Evolutionary conservation across 2,329 filamentous ascomycete genomes (phyloP).

Genomic region (Aureobasidium sp.): DNA sequence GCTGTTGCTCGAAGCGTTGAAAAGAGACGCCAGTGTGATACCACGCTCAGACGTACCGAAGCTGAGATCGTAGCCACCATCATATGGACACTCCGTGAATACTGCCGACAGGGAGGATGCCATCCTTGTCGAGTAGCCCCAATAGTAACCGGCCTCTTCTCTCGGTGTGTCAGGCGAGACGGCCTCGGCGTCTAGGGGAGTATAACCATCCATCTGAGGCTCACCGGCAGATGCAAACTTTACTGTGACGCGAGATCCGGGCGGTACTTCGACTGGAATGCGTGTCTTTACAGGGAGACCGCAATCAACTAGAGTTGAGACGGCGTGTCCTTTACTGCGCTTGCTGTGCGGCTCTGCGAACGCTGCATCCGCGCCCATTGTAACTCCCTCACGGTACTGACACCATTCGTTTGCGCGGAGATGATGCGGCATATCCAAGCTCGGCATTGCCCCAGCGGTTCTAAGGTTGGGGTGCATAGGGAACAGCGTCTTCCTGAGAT

Average conservation of each 20-base stretch:
- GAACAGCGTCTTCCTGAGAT: slow-evolving; percentile 70
- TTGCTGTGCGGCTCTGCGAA: slow-evolving; percentile 28
- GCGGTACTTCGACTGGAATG: slow-evolving; percentile 56
- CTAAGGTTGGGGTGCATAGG: slow-evolving; percentile 71
- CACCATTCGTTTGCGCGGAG: slow-evolving; percentile 70
- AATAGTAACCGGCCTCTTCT: slow-evolving; percentile 74
- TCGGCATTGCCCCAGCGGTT: slow-evolving; percentile 65
- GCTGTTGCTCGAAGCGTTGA: slow-evolving; percentile 29
- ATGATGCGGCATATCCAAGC: slow-evolving; percentile 80
- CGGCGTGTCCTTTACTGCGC: neutral
- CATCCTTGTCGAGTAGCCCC: slow-evolving; percentile 69
- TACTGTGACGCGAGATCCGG: slow-evolving; percentile 67
- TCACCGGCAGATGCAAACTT: slow-evolving; percentile 48
- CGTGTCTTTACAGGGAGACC: slow-evolving; percentile 43
- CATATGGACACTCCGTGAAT: slow-evolving; percentile 68
- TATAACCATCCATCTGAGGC: slow-evolving; percentile 21
- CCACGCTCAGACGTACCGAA: slow-evolving; percentile 80
- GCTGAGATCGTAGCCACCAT: slow-evolving; percentile 73
- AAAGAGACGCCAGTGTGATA: slow-evolving; percentile 25
- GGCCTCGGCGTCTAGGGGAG: slow-evolving; percentile 44
- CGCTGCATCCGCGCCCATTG: slow-evolving; percentile 33
- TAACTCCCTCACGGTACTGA: slow-evolving; percentile 71
- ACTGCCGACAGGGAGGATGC: slow-evolving; percentile 61
- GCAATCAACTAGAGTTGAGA: slow-evolving; percentile 41
- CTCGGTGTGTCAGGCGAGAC: slow-evolving; percentile 64